Conservation (phyloP, 345 rosid species). For the Dipteronia dyeriana region DNA sequence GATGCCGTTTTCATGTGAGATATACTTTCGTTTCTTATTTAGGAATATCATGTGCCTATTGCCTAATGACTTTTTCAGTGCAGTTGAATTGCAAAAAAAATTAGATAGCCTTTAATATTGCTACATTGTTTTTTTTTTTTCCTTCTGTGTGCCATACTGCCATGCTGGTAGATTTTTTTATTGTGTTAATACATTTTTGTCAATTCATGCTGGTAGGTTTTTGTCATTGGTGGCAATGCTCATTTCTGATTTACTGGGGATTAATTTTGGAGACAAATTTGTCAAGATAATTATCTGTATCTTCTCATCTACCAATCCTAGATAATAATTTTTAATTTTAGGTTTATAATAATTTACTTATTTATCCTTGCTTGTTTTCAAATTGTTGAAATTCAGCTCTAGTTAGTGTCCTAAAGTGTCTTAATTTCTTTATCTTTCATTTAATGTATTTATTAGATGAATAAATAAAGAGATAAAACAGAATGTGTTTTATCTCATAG, state of each 20-base stretch:
- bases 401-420: too few species aligned
- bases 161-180: not conserved
- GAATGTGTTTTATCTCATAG: too few species aligned
- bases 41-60: not conserved
- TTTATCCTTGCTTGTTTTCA: too few species aligned
- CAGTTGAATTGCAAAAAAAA: not conserved
- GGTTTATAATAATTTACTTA: not conserved
- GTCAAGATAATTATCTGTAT: not conserved
- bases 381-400: too few species aligned
- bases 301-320: not conserved
- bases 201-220: too few species aligned
- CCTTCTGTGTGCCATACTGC: not conserved
- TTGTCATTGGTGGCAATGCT: not conserved
- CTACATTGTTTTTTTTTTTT: too few species aligned
- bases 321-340: too few species aligned
- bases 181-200: not conserved
- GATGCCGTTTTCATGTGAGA: constrained; percentile 36
- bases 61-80: not conserved
- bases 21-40: constrained; percentile 17
- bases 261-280: not conserved
- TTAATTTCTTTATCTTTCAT: too few species aligned
- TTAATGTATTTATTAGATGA: too few species aligned
- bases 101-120: not conserved
- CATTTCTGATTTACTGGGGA: not conserved
- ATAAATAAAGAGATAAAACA: too few species aligned